These are phyloP conservation scores for Cryphonectria radicalis DNA, from an alignment of 2,329 filamentous ascomycete species.

Conservation along the genomic window DNA sequence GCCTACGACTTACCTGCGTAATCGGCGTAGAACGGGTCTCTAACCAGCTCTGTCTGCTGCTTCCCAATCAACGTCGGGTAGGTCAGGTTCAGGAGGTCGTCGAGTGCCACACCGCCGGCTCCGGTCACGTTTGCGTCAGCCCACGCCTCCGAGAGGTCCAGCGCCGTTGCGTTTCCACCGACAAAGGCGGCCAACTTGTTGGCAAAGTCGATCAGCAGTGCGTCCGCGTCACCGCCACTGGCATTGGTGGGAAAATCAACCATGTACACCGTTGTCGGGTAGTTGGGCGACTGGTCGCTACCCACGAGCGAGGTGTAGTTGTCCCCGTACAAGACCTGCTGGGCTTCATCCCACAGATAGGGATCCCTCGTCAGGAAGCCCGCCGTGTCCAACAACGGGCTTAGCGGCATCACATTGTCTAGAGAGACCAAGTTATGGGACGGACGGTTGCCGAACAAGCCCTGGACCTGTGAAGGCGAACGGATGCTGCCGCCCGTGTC, in stretches of 20 bases:
- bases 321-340: slow-evolving; percentile 38
- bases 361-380: slow-evolving; percentile 47
- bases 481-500: slow-evolving; percentile 53
- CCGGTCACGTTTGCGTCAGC: slow-evolving; percentile 21
- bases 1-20: slow-evolving; percentile 38
- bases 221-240: slow-evolving; percentile 27
- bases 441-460: slow-evolving; percentile 51
- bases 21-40: slow-evolving; percentile 45
- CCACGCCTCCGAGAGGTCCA: slow-evolving; percentile 37
- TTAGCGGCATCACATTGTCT: slow-evolving; percentile 48
- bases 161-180: slow-evolving; percentile 29
- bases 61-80: slow-evolving; percentile 44
- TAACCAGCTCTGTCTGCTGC: slow-evolving; percentile 42
- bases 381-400: slow-evolving; percentile 47
- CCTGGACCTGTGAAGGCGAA: slow-evolving; percentile 48
- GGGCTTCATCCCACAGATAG: slow-evolving; percentile 40
- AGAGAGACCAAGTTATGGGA: slow-evolving; percentile 46
- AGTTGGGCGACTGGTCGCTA: neutral
- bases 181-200: slow-evolving; percentile 37
- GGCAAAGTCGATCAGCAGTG: slow-evolving; percentile 37
- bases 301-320: slow-evolving; percentile 40
- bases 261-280: slow-evolving; percentile 39
- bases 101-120: slow-evolving; percentile 29
- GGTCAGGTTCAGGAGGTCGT: slow-evolving; percentile 38
- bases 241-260: slow-evolving; percentile 33